phyloP scores from a whole-genome alignment of 1,284 basidiomycete species.

The Anthracocystis panici-leucophaei region DNA sequence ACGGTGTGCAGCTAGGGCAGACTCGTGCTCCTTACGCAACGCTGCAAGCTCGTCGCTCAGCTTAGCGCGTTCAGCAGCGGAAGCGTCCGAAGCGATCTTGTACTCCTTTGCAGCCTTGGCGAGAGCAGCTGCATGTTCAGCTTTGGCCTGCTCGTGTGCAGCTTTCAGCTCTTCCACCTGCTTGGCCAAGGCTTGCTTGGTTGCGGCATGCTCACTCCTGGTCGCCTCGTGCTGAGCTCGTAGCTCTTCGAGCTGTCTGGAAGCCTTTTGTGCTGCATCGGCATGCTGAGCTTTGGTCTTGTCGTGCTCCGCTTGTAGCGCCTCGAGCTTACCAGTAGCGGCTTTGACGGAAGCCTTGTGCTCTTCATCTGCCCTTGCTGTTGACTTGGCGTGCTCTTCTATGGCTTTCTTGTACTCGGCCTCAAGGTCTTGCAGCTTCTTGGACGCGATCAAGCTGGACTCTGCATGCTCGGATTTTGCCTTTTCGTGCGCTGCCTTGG shows the following conservation, averaged over 20 bases:
- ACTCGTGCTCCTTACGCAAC: constrained; percentile 20
- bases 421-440: constrained; percentile 13
- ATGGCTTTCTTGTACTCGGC: constrained; percentile 21
- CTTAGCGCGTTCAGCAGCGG: constrained; percentile 11
- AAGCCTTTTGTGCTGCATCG: constrained; percentile 6
- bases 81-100: constrained; percentile 12
- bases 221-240: constrained; percentile 3
- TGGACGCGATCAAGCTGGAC: neutral
- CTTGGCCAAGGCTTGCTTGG: constrained; percentile 9
- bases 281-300: constrained; percentile 6
- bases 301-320: constrained; percentile 16
- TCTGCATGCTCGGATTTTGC: constrained; percentile 11
- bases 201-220: constrained; percentile 15
- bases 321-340: constrained; percentile 11
- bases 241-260: constrained; percentile 18
- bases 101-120: constrained; percentile 15
- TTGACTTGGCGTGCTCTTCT: constrained; percentile 8
- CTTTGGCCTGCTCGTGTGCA: constrained; percentile 9
- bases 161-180: constrained; percentile 17
- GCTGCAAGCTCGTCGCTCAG: constrained; percentile 19
- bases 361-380: constrained; percentile 15
- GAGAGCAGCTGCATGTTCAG: constrained; percentile 13
- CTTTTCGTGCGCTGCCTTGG: constrained; percentile 13
- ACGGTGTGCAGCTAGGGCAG: constrained; percentile 16
- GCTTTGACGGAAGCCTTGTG: constrained; percentile 10